Conservation (phyloP, 441 rosid species). For the Isatis lusitanica region DNA sequence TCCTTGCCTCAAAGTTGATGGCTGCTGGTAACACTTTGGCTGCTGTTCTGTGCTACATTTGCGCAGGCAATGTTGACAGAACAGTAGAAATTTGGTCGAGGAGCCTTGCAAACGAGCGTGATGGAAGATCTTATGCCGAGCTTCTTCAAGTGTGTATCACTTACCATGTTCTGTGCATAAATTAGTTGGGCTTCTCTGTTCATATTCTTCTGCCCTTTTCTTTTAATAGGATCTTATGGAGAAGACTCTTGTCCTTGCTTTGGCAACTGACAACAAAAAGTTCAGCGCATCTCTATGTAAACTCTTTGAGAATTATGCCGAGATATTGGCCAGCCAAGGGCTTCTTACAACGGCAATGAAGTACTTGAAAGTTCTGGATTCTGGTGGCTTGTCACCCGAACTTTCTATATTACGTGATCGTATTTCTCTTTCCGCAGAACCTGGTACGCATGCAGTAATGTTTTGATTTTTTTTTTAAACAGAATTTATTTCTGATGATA, state of each 20-base stretch:
- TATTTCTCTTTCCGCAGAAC: conserved; percentile 66
- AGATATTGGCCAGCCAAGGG: conserved; percentile 98
- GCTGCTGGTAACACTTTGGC: conserved; percentile 76
- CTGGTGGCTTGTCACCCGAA: conserved; percentile 88
- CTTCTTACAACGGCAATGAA: conserved; percentile 68
- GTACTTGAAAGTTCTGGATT: conserved; percentile 80
- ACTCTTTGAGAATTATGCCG: conserved; percentile 98
- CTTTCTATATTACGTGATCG: conserved; percentile 84
- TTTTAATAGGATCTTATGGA: conserved; percentile 93
- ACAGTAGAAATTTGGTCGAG: conserved; percentile 99
- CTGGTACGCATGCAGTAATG: conserved; percentile 45
- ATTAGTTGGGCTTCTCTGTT: conserved; percentile 4
- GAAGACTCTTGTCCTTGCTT: conserved; percentile 95
- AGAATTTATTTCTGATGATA: not conserved
- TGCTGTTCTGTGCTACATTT: conserved; percentile 93
- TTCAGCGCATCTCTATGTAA: conserved; percentile 94
- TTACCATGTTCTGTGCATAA: conserved; percentile 19
- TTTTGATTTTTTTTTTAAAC: not conserved
- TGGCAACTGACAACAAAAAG: conserved; percentile 93
- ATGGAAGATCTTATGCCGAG: conserved; percentile 81
- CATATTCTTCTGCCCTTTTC: conserved; percentile 22
- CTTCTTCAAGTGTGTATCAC: conserved; percentile 75
- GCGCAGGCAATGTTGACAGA: conserved; percentile 95
- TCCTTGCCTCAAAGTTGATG: conserved; percentile 85
- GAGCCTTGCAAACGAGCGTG: conserved; percentile 60